Evolutionary conservation across 2,329 filamentous ascomycete species (phyloP).

Genomic region (Monilinia laxa): DNA sequence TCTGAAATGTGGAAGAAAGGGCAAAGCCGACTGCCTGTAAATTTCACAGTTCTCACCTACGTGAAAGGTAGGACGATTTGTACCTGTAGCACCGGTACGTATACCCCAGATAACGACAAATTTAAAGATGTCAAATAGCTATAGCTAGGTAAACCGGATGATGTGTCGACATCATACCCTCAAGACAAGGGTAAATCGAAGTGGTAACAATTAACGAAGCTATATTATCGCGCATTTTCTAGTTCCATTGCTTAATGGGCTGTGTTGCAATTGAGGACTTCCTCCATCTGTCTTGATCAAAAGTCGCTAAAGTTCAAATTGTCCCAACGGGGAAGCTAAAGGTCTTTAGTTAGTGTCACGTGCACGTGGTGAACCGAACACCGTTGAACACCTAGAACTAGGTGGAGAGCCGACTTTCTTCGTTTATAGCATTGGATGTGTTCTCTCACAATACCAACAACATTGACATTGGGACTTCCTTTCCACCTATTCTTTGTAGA

Average conservation of each 20-base stretch:
- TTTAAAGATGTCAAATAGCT: not conserved
- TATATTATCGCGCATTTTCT: too few species aligned
- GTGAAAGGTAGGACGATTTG: not conserved
- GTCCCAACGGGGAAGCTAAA: not conserved
- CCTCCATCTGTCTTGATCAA: not conserved
- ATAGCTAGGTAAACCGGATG: not conserved
- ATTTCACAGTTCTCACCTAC: not conserved
- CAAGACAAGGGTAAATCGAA: not conserved
- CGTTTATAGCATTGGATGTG: not conserved
- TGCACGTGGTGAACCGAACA: not conserved
- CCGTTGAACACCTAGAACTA: not conserved
- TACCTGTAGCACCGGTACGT: not conserved
- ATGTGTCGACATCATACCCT: not conserved
- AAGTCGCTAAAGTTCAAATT: not conserved
- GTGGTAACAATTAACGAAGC: not conserved
- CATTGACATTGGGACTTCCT: too few species aligned
- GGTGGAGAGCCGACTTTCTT: too few species aligned
- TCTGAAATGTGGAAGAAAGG: not conserved
- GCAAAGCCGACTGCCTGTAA: not conserved
- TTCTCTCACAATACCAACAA: not conserved
- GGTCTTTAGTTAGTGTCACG: not conserved
- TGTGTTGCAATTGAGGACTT: not conserved
- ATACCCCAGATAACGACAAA: not conserved
- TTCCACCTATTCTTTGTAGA: not conserved
- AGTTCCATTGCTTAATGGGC: not conserved